Base-by-base conservation (phyloP, 148 eudicot genomes). In the Rhododendron kiyosumense region DNA sequence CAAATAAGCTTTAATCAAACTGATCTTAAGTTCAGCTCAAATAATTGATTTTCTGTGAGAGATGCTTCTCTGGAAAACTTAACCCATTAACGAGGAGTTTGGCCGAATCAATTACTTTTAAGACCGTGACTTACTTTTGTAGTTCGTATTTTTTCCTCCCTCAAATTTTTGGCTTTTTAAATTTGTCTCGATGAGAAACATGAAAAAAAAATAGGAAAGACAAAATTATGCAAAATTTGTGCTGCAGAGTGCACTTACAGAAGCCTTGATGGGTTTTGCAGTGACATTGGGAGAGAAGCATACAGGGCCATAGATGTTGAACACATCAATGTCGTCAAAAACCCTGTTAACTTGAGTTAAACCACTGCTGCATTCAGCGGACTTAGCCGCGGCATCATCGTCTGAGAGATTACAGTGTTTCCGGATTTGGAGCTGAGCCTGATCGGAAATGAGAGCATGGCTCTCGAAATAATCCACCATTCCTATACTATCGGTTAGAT, bases 251-350 rank as follows among this genome's bases (percentile, higher is more conserved):
- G 9, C 20, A 89, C 94, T 92, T 92, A 92, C 94, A 0, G 94
- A 82, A 65, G 87, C 79, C 63, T 78, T 91, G 22, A 84, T 92
- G 78, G 98, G 94, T 71, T 79, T 86, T 11, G 87, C 65, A 24
- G 98, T 95, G 84, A 95, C 88, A 87, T 85, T 88, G 2, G 86
- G 0, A 54, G 90, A 79, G 48, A 17, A 74, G 88, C 98, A 95
- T n/a, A 89, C 20, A 1, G 94, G 95, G 54, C 92, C 94, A 71
- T 94, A 95, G 34, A 95, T 95, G 88, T 93, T 93, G 85, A 93
- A 95, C 22, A 93, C 85, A 52, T 94, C 91, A 8, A 95, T 84
- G 30, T 49, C 9, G 38, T 54, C 65, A 15, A 54, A 54, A 17
- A 89, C 83, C 17, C 14, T 2, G 7, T 86, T 86, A n/a, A 89